These are phyloP conservation scores for Cucurbita pepo DNA, from an alignment of 306 rosid species.

Conservation along the genomic window DNA sequence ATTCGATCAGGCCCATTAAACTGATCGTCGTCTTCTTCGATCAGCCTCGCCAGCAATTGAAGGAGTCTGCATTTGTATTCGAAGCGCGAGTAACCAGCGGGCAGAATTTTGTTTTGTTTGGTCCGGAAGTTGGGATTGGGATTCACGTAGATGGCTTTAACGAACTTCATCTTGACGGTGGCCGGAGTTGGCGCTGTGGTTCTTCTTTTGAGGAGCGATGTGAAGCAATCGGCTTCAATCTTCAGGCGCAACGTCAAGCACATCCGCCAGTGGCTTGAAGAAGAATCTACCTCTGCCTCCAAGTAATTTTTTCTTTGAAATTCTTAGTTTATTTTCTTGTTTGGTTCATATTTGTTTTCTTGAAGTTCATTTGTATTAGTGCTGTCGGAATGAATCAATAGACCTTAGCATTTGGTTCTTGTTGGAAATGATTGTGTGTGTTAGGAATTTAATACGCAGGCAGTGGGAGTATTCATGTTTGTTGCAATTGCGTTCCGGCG, in stretches of 20 bases:
- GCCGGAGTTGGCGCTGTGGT: constrained; percentile 40
- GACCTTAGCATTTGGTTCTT: neutral
- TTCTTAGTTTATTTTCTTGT: neutral
- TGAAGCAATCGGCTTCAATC: constrained; percentile 25
- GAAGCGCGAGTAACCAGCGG: neutral
- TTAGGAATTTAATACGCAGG: neutral
- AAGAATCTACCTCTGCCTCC: constrained; percentile 26
- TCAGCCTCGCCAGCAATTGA: neutral
- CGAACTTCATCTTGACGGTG: constrained; percentile 35
- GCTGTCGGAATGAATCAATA: neutral
- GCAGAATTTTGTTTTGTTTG: neutral
- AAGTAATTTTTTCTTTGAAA: constrained; percentile 10
- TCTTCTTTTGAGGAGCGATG: constrained; percentile 31
- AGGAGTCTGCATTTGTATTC: neutral
- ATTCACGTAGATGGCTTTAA: constrained; percentile 20
- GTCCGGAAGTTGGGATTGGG: neutral
- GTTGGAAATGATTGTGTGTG: neutral
- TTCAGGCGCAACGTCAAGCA: constrained; percentile 35
- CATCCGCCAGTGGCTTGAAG: constrained; percentile 34
- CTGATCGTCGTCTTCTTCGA: neutral
- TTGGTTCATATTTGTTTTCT: neutral
- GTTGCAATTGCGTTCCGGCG: neutral
- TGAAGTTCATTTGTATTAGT: neutral
- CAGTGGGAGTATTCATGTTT: neutral
- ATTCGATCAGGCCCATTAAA: neutral